Percentiles rank a stretch among this genome's conserved stretches.
Evolutionary conservation across 2,329 filamentous ascomycete species (phyloP).

Genomic region (Sclerotinia sclerotiorum): DNA sequence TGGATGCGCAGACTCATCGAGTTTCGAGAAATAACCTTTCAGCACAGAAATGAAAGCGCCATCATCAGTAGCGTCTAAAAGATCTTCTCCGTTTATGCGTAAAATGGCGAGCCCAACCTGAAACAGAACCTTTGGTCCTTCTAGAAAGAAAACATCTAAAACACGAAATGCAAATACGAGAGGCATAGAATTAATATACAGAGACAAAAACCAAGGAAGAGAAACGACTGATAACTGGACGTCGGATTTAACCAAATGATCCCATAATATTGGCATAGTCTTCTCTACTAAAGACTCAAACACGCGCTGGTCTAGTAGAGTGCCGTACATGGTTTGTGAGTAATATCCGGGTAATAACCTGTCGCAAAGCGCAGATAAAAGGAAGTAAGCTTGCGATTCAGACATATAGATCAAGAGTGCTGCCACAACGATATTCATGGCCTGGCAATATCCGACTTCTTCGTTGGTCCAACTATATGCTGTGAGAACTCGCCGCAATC

Average conservation of each 20-base stretch:
- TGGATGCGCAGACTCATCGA: conserved; percentile 95
- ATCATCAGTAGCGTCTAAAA: conserved; percentile 89
- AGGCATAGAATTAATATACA: conserved; percentile 99
- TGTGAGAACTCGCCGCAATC: conserved; percentile 85
- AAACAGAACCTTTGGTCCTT: conserved; percentile 95
- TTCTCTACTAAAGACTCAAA: conserved; percentile 98
- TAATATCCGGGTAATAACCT: conserved; percentile 94
- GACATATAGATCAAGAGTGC: conserved; percentile 99
- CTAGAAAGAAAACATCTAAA: conserved; percentile 95
- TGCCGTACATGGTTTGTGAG: conserved; percentile 98
- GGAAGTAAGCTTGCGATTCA: conserved; percentile 91
- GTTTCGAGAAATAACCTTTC: conserved; percentile 87
- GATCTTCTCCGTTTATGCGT: conserved; percentile 92
- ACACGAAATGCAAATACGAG: conserved; percentile 96
- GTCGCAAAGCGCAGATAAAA: conserved; percentile 88
- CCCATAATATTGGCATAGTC: conserved; percentile 98
- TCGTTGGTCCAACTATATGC: conserved; percentile 97
- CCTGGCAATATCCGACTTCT: conserved; percentile 96
- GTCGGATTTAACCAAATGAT: conserved; percentile 94
- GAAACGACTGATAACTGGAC: conserved; percentile 97
- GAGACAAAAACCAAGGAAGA: conserved; percentile 93
- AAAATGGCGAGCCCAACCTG: conserved; percentile 96
- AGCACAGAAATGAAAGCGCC: conserved; percentile 95
- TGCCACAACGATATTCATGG: conserved; percentile 99
- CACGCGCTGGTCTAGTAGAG: conserved; percentile 91